phyloP scores from a whole-genome alignment of 129 eudicot genomes.

The Deinandra increscens region DNA sequence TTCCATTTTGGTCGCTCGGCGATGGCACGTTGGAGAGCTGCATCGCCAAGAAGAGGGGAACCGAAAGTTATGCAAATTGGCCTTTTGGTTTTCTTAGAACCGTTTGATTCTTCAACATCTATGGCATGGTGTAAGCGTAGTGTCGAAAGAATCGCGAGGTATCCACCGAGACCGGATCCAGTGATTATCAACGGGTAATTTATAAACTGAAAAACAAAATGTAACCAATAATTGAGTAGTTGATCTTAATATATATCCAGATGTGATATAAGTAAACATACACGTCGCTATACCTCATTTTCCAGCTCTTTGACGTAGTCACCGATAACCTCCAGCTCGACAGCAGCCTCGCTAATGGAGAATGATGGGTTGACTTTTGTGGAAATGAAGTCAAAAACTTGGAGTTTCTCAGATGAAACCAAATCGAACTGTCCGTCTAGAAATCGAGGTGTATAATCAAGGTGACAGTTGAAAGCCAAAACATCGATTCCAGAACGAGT shows the following conservation, averaged over 20 bases:
- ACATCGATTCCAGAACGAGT: conserved; percentile 8
- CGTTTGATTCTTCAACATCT: conserved; percentile 28
- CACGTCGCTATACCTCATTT: conserved; percentile 3
- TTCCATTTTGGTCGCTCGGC: conserved; percentile 52
- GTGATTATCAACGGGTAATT: conserved; percentile 36
- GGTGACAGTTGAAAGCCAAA: conserved; percentile 13
- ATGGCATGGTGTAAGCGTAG: conserved; percentile 33
- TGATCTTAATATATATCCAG: conserved; percentile 8
- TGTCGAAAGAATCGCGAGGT: conserved; percentile 49
- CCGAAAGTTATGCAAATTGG: conserved; percentile 61
- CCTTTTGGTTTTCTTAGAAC: conserved; percentile 14
- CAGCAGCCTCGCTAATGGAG: conserved; percentile 31
- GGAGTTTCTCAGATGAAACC: conserved; percentile 18
- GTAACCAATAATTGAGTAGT: neutral
- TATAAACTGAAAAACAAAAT: conserved; percentile 14
- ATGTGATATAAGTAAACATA: neutral
- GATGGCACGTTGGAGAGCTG: conserved; percentile 37
- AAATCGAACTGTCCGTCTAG: conserved; percentile 11
- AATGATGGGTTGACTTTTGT: conserved; percentile 34
- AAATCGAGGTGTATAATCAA: conserved; percentile 5
- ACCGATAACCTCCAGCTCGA: conserved; percentile 4
- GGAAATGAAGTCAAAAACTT: conserved; percentile 22
- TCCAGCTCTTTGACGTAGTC: conserved; percentile 6
- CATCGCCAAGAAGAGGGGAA: conserved; percentile 54
- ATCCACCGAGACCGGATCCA: conserved; percentile 42